Evolutionary conservation across 768 basidiomycete species (phyloP).

Genomic region (Pleurotus djamor): DNA sequence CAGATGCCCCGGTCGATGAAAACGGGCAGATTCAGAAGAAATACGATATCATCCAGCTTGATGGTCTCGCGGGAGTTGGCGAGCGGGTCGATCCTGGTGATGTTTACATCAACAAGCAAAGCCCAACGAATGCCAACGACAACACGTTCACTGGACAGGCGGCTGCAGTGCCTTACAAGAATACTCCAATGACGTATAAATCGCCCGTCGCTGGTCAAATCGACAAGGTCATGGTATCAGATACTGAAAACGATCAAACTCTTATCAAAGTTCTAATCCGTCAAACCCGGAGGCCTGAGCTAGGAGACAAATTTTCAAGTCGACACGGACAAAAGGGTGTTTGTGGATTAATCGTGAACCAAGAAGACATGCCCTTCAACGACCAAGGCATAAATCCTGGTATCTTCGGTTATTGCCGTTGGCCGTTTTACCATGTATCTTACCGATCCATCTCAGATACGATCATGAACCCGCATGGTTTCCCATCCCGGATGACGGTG

Average conservation of each 20-base stretch:
- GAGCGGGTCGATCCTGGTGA: conserved; percentile 92
- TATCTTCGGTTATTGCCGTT: conserved; percentile 28
- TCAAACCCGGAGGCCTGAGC: conserved; percentile 93
- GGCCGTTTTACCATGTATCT: conserved; percentile 4
- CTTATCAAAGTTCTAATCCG: conserved; percentile 97
- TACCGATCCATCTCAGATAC: conserved; percentile 56
- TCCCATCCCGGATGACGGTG: conserved; percentile 99
- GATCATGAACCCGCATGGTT: conserved; percentile 99
- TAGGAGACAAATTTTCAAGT: conserved; percentile 98
- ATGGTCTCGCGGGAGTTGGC: conserved; percentile 94
- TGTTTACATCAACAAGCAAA: conserved; percentile 96
- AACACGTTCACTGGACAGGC: conserved; percentile 85
- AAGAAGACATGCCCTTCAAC: conserved; percentile 99
- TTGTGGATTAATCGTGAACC: conserved; percentile 97
- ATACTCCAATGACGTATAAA: conserved; percentile 91
- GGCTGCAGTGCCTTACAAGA: conserved; percentile 84
- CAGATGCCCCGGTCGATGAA: conserved; percentile 87
- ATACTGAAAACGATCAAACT: conserved; percentile 95
- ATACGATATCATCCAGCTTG: conserved; percentile 88
- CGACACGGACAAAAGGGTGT: conserved; percentile 99
- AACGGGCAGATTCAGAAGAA: conserved; percentile 77
- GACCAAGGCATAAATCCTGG: conserved; percentile 95
- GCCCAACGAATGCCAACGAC: conserved; percentile 91
- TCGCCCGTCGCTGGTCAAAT: conserved; percentile 91
- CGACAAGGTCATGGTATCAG: conserved; percentile 97